Evolutionary conservation across 23 red algal genomes (phyloP), one percentile per base, ranked within the genome.

Genomic region (Agarophyton chilense): DNA sequence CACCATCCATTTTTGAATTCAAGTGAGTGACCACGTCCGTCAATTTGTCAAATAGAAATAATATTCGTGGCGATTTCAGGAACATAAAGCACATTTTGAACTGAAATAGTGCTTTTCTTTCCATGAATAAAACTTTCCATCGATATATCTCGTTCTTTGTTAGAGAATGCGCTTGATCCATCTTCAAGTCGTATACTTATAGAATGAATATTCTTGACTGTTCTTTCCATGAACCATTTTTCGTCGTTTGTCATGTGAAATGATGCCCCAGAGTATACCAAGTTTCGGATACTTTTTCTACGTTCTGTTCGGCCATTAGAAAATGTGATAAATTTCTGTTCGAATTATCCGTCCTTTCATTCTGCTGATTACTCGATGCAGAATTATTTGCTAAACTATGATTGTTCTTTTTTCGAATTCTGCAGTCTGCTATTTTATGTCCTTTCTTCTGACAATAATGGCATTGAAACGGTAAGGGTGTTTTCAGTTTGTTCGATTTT

Each of bases 241-340:
- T 49, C 22, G 42, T 78, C 24, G 24, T 60, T 84, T 52, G 50
- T 60, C 51, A 84, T 84, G 25, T 66, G 58, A 44, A 60, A 66
- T 22, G 50, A 60, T 46, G 80, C 58, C 42, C 58, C 80, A 17
- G 31, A 84, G 58, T 44, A 25, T 60, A 63, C 54, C 80, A 66
- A 6, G 31, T 18, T 39, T 22, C 62, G 4, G 31, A 67, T 36
- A 67, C 2, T 40, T 39, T 40, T 40, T 38, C 10, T 67, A 10
- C 4, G 5, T 67, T 18, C 28, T 32, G 2, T 12, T 38, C 62
- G 2, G 62, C 62, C 62, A 67, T 67, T 67, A 67, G 35, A 67
- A 67, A 36, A 26, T 67, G n/a, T n/a, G n/a, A n/a, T n/a, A n/a
- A n/a, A n/a, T n/a, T n/a, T n/a, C n/a, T n/a, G n/a, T n/a, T n/a